Conservation (phyloP, 164 flowering plant species). For the Berberis vulgaris region DNA sequence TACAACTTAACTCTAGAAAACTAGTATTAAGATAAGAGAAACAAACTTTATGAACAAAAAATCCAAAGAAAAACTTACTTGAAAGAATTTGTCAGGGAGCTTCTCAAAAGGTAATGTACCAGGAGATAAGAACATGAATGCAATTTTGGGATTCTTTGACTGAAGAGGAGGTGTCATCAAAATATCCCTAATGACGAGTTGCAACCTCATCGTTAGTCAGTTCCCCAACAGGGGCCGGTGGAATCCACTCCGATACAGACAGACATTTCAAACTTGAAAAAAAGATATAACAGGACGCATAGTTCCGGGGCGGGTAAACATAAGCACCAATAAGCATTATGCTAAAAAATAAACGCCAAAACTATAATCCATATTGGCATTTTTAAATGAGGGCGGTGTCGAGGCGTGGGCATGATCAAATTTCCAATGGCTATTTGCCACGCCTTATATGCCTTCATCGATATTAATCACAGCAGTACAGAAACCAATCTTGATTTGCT, state of each 20-base stretch:
- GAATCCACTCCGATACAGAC: conserved; percentile 59
- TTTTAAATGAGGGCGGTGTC: conserved; percentile 64
- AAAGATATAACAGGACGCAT: conserved; percentile 57
- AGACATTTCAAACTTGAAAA: conserved; percentile 54
- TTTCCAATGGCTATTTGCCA: conserved; percentile 66
- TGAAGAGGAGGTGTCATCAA: conserved; percentile 37
- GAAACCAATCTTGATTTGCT: not conserved
- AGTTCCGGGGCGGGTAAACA: conserved; percentile 60
- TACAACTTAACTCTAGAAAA: not conserved
- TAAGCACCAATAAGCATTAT: conserved; percentile 68
- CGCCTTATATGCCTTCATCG: conserved; percentile 54
- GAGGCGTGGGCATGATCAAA: conserved; percentile 52
- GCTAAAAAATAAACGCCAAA: conserved; percentile 54
- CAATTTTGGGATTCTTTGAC: conserved; percentile 60
- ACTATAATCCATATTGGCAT: conserved; percentile 81
- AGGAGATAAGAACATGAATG: conserved; percentile 84
- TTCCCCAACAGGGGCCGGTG: conserved; percentile 65
- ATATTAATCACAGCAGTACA: conserved; percentile 16
- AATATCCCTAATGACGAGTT: conserved; percentile 67
- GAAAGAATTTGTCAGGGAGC: conserved; percentile 87
- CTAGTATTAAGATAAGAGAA: not conserved
- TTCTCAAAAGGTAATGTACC: conserved; percentile 83
- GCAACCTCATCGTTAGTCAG: conserved; percentile 77
- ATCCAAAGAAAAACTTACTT: conserved; percentile 32
- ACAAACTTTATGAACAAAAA: not conserved